A percentile compares a stretch with the other conserved stretches of the same genome.
Conservation (phyloP, 495 filamentous ascomycete genomes). For the Trichoderma virens region DNA sequence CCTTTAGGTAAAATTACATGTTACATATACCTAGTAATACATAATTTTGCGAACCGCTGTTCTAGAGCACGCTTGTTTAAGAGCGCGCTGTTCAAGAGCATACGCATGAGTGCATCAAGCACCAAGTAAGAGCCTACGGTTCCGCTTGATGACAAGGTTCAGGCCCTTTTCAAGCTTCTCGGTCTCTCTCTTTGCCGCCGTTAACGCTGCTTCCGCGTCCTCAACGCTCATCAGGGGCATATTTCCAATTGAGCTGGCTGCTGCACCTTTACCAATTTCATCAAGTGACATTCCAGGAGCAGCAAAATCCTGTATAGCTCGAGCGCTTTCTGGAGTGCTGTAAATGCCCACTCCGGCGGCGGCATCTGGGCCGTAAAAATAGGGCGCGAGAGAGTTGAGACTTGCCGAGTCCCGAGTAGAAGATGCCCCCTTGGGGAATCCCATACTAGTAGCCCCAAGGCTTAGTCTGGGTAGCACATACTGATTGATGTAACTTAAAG, state of each 20-base stretch:
- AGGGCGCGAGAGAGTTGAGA: conserved; percentile 33
- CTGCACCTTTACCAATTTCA: neutral
- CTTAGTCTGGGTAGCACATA: conserved; percentile 50
- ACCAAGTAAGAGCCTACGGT: conserved; percentile 39
- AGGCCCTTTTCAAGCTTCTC: conserved; percentile 64
- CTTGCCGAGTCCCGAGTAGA: conserved; percentile 15
- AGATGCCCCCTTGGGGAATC: conserved; percentile 19
- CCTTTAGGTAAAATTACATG: conserved; percentile 33
- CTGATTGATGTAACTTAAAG: conserved; percentile 59
- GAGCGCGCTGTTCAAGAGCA: too few species aligned
- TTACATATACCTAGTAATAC: neutral
- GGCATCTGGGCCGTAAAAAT: conserved; percentile 30
- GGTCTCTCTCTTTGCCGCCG: conserved; percentile 53
- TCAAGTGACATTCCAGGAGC: conserved; percentile 6
- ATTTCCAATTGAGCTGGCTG: conserved; percentile 16
- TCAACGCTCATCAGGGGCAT: conserved; percentile 46
- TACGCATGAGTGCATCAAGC: too few species aligned
- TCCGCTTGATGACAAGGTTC: conserved; percentile 52
- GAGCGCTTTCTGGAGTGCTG: conserved; percentile 7
- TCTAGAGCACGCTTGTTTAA: too few species aligned
- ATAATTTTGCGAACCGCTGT: neutral
- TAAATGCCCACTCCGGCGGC: conserved; percentile 14
- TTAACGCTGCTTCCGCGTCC: conserved; percentile 53
- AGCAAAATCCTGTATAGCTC: neutral
- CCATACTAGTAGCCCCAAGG: conserved; percentile 33